Base-by-base conservation (phyloP, 2,329 filamentous ascomycete species). In the Rhexocercosporidium sp. region DNA sequence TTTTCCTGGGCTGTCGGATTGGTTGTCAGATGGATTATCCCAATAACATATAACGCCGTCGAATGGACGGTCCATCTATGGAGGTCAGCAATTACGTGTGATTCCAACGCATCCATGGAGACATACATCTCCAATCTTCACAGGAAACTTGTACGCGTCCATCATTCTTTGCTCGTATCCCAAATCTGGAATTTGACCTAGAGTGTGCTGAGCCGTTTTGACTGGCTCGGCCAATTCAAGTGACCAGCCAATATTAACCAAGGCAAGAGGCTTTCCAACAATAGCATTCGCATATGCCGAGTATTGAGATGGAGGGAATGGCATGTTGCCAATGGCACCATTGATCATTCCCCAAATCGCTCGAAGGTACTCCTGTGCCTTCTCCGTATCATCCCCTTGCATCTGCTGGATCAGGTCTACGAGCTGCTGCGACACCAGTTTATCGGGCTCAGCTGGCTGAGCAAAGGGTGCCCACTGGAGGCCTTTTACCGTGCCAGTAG, bases 221-320 rank as follows among this genome's bases (percentile, higher is more conserved):
- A 54, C 41, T 14, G 59, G n/a, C 25, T 59, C 65, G 3, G 65
- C 65, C 3, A 83, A 71, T 71, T 83, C 81, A 0, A 83, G 65
- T 0, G 75, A 78, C 72, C 72, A 80, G 3, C 79, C 81, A 18
- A 74, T 76, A 41, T 83, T 81, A 16, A 79, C 78, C 0, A 83
- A 75, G 0, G 82, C 82, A 0, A 83, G 72, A 0, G 82, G 82
- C 53, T 77, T 78, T 0, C 82, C 82, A 1, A 82, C 76, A 27
- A 66, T 63, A 7, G 65, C 59, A 22, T 66, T 66, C 8, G 60
- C 59, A 18, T 66, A 66, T 11, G 29, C 59, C 0, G 60, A 59
- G 34, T 66, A 66, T 9, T 66, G 51, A 1, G 41, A 53, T 3
- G 65, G 65, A 12, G 65, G 65, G n/a, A 66, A 66, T 0, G 65